Evolutionary conservation across 2,329 filamentous ascomycete genomes (phyloP).

Genomic region (Botryosphaeria dothidea): DNA sequence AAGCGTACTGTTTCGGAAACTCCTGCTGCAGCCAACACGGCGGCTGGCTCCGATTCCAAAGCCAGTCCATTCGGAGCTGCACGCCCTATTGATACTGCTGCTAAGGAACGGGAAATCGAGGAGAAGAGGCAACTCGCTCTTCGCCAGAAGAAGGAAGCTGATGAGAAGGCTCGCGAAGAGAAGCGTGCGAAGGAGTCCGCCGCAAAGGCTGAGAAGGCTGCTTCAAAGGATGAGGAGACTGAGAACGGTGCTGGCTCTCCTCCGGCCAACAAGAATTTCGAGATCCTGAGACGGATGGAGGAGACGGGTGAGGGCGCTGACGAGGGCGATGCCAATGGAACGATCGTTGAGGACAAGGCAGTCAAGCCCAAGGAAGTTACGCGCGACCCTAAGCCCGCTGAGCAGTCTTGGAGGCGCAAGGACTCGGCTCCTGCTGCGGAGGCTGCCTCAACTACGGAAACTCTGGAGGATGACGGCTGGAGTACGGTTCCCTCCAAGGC

Average conservation of each 20-base stretch:
- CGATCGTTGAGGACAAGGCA: conserved; percentile 54
- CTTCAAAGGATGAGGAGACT: conserved; percentile 38
- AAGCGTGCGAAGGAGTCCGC: conserved; percentile 55
- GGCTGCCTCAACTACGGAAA: conserved; percentile 45
- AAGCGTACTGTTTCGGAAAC: conserved; percentile 90
- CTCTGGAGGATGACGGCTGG: conserved; percentile 55
- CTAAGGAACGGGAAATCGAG: conserved; percentile 85
- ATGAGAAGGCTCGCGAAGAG: conserved; percentile 80
- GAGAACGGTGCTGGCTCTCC: conserved; percentile 28
- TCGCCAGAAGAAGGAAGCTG: conserved; percentile 81
- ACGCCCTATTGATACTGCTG: conserved; percentile 88
- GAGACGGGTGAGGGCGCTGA: conserved; percentile 32
- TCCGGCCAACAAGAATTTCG: conserved; percentile 50
- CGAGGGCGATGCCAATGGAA: conserved; percentile 48
- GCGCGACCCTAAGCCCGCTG: conserved; percentile 43
- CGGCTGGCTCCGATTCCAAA: conserved; percentile 65
- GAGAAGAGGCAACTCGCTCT: conserved; percentile 76
- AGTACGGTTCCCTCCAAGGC: conserved; percentile 52
- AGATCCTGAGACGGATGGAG: conserved; percentile 54
- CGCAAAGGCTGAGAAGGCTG: conserved; percentile 63
- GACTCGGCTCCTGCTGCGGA: conserved; percentile 32
- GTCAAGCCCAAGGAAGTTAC: conserved; percentile 59
- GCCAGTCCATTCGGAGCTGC: conserved; percentile 92
- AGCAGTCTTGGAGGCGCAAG: conserved; percentile 44
- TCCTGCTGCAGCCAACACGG: conserved; percentile 48